These are phyloP conservation scores for Nemania sp. DNA, from an alignment of 2,329 filamentous ascomycete genomes.

Conservation along the genomic window DNA sequence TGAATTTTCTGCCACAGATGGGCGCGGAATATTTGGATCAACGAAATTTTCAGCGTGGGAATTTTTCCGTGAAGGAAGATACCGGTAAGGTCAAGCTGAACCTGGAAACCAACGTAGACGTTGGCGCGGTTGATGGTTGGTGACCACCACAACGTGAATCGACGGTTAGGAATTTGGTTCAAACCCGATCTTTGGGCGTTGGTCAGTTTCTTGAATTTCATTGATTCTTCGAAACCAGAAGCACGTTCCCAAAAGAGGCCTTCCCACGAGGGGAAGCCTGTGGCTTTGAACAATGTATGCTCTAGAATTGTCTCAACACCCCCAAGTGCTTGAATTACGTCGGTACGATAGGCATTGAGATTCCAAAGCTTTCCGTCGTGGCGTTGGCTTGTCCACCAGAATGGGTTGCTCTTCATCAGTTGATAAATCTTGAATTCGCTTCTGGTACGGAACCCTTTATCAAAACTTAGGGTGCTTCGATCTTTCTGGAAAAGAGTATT, in stretches of 20 bases:
- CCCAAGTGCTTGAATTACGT: conserved; percentile 93
- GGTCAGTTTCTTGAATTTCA: conserved; percentile 99
- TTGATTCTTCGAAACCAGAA: conserved; percentile 61
- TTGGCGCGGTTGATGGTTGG: conserved; percentile 93
- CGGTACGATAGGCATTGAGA: conserved; percentile 90
- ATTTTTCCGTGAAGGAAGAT: conserved; percentile 99
- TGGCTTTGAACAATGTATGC: conserved; percentile 95
- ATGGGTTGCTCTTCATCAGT: conserved; percentile 98
- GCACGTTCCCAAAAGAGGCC: conserved; percentile 82
- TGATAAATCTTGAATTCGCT: conserved; percentile 99
- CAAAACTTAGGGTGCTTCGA: conserved; percentile 92
- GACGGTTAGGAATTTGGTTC: conserved; percentile 97
- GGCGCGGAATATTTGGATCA: conserved; percentile 98
- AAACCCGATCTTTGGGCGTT: conserved; percentile 96
- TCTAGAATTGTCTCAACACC: conserved; percentile 98
- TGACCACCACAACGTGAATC: conserved; percentile 98
- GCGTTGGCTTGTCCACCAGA: conserved; percentile 98
- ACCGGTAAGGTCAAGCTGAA: conserved; percentile 94
- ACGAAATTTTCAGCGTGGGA: conserved; percentile 92
- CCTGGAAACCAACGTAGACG: conserved; percentile 99
- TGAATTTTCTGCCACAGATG: conserved; percentile 99
- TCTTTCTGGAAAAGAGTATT: conserved; percentile 99
- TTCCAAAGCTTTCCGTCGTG: conserved; percentile 99
- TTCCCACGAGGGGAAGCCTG: conserved; percentile 96
- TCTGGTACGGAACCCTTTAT: conserved; percentile 94